Evolutionary conservation across 345 rosid species (phyloP), one percentile per base, ranked within the genome.

Genomic region (Pugionium cornutum): DNA sequence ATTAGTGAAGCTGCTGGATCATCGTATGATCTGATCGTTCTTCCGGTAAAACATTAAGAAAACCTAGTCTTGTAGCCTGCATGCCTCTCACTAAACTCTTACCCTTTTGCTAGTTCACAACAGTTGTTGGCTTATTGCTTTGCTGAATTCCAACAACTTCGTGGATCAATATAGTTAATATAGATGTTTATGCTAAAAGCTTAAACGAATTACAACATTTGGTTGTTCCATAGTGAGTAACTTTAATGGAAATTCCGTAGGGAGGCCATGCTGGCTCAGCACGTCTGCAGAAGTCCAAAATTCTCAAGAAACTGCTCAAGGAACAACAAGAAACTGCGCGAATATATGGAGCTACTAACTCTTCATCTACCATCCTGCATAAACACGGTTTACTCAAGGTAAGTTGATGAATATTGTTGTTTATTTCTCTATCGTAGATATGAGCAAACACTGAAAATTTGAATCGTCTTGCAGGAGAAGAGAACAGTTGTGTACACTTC

Each of bases 371-470:
- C 26, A 59, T 86, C 73, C 81, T 92, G 37, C 84, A 79, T 39
- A 81, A 61, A 66, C 85, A 83, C n/a, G 90, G 96, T 58, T 78
- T 88, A 67, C 83, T 86, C 65, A 81, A 84, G 92, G 95, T 86
- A 78, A 40, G 49, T 18, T 40, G 25, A 61, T 48, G 62, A 34
- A 18, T 5, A 27, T 27, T 29, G 7, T 30, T 2, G 4, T 45
- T 37, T 53, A 64, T 57, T 56, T 54, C 46, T 7, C 35, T 62
- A 51, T 43, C 4, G 3, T 55, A 30, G 45, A 60, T 55, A 52
- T 51, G 53, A 29, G 3, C 41, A 71, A 32, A 66, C 4, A 33
- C 46, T 11, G 41, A 40, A 53, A 46, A 27, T 76, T 39, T 36
- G 32, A 46, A 61, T 65, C 47, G 10, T 29, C 31, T 44, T 72